Evolutionary conservation across 768 basidiomycete genomes (phyloP).

Genomic region (Pholiota conissans): DNA sequence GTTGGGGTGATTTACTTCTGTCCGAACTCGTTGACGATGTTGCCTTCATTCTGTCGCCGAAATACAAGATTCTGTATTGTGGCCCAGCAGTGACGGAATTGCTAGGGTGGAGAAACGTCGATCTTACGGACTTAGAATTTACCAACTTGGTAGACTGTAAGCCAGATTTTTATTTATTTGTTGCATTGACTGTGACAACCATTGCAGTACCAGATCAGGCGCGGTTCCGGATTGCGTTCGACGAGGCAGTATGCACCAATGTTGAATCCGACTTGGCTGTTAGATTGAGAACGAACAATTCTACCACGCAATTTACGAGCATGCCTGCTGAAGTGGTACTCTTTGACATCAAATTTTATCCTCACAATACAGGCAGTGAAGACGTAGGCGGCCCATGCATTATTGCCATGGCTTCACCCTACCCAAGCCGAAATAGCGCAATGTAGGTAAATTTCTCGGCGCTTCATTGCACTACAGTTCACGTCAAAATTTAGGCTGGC

Average conservation of each 20-base stretch:
- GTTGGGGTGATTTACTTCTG: slow-evolving; percentile 81
- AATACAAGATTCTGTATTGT: slow-evolving; percentile 68
- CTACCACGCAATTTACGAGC: slow-evolving; percentile 20
- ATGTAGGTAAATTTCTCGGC: slow-evolving; percentile 42
- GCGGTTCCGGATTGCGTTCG: slow-evolving; percentile 56
- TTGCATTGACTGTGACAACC: background rate
- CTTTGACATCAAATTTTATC: slow-evolving; percentile 71
- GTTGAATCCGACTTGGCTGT: slow-evolving; percentile 57
- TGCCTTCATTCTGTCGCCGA: slow-evolving; percentile 64
- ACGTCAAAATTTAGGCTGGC: slow-evolving; percentile 52
- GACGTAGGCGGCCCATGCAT: slow-evolving; percentile 56
- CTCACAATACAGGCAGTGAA: slow-evolving; percentile 37
- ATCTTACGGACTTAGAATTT: slow-evolving; percentile 70
- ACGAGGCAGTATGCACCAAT: slow-evolving; percentile 50
- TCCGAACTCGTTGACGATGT: slow-evolving; percentile 76
- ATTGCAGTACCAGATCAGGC: slow-evolving; percentile 55
- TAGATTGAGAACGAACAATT: slow-evolving; percentile 52
- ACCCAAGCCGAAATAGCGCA: slow-evolving; percentile 70
- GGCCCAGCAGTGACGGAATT: slow-evolving; percentile 67
- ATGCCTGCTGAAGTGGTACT: slow-evolving; percentile 46
- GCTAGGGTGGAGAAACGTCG: slow-evolving; percentile 75
- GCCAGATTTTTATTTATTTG: slow-evolving; percentile 15
- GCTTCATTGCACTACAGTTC: background rate
- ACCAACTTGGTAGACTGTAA: slow-evolving; percentile 64
- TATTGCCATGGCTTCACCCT: slow-evolving; percentile 75